Evolutionary conservation across 805 yeast genomes (phyloP).

Genomic region (Sungouiozyma ichnusensis): DNA sequence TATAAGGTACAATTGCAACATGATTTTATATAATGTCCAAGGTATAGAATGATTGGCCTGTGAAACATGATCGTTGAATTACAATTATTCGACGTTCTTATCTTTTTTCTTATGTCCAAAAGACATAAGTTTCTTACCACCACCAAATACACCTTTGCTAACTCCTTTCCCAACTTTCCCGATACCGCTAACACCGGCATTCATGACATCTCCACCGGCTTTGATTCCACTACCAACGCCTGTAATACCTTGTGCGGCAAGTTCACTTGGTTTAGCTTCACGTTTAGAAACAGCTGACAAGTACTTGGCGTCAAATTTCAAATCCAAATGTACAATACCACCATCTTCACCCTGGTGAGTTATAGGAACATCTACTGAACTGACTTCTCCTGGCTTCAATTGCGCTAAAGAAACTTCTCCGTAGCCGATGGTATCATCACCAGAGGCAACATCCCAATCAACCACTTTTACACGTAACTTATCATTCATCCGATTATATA

Average conservation of each 20-base stretch:
- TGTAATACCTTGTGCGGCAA: constrained; percentile 38
- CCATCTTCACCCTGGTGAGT: constrained; percentile 33
- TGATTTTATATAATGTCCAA: neutral
- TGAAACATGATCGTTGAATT: neutral
- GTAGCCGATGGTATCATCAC: constrained; percentile 72
- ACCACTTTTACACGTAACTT: constrained; percentile 44
- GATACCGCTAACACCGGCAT: constrained; percentile 37
- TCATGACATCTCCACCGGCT: constrained; percentile 34
- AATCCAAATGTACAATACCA: constrained; percentile 52
- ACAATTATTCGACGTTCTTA: neutral
- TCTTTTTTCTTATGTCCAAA: neutral
- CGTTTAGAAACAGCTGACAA: constrained; percentile 36
- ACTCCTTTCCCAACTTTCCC: constrained; percentile 16
- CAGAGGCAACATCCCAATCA: constrained; percentile 93
- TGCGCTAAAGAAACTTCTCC: constrained; percentile 47
- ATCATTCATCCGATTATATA: constrained; percentile 55
- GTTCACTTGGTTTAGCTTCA: constrained; percentile 35
- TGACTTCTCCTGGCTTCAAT: constrained; percentile 37
- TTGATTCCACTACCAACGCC: constrained; percentile 32
- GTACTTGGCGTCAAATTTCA: constrained; percentile 63
- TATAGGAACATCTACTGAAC: constrained; percentile 39
- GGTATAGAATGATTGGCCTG: neutral
- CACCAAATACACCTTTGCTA: constrained; percentile 13
- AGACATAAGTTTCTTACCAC: constrained; percentile 1
- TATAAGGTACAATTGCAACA: too few relatives aligned